Base-by-base conservation (phyloP, 345 rosid species). In the Raphanus sativus region DNA sequence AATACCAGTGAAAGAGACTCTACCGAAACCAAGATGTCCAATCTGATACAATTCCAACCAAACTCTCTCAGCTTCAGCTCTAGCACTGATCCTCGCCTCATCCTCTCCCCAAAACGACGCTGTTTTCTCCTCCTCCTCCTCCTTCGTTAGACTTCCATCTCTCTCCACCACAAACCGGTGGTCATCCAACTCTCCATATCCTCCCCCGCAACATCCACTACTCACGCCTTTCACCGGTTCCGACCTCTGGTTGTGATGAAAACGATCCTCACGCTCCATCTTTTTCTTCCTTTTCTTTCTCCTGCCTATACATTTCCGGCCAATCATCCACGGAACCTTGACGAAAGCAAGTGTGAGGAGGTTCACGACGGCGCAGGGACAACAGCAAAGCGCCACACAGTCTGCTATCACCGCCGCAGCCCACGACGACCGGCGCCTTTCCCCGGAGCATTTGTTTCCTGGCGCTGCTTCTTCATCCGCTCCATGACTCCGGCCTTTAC, bases 21-120 rank as follows among this genome's bases (percentile, higher is more conserved):
- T 84, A 12, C 97, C 97, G 75, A 94, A 91, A 76, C 93, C 91
- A 84, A 92, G 71, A 77, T 91, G 95, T 1, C 91, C 97, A 80
- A 87, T 73, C 74, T 88, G 86, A 76, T 85, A 85, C 77, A 92
- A 63, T 78, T 94, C 96, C 58, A 91, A 72, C 94, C 92, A 89
- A 36, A 90, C 82, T 77, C 83, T 86, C 73, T 88, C 91, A 2
- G 83, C 89, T 73, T 86, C 91, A 28, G 70, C 83, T 70, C 87
- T 77, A 11, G 81, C 88, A 74, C 86, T 78, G 12, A 70, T 63
- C 17, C 80, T 70, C 13, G 69, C 75, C 72, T 77, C 76, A 67
- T 77, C 83, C 4, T 65, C 85, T 25, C 61, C 85, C 21, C 56
- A 75, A 28, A 80, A 77, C 71, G 67, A 79, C 71, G 50, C 71